Evolutionary conservation across 108 stramenopile species (phyloP).

Genomic region (Chaetoceros tenuissimus): DNA sequence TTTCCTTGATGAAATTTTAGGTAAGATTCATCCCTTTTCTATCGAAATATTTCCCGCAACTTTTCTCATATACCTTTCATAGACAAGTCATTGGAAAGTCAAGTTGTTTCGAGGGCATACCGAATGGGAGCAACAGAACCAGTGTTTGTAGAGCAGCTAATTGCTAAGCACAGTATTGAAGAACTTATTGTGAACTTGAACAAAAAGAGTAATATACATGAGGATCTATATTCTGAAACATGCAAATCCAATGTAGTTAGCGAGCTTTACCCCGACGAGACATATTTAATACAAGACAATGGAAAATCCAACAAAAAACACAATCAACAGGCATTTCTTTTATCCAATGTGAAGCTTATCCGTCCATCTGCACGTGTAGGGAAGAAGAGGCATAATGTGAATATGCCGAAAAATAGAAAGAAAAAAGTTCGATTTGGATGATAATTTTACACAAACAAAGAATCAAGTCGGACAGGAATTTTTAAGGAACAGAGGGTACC

Average conservation of each 20-base stretch:
- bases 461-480: too few species aligned
- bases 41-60: slow-evolving; percentile 7
- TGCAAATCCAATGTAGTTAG: background rate
- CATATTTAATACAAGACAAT: background rate
- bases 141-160: slow-evolving; percentile 81
- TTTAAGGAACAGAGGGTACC: too few species aligned
- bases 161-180: slow-evolving; percentile 78
- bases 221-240: background rate
- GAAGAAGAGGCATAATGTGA: background rate
- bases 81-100: slow-evolving; percentile 70
- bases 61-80: too few species aligned
- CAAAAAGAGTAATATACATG: background rate
- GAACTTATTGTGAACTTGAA: slow-evolving; percentile 48
- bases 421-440: too few species aligned
- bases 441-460: too few species aligned
- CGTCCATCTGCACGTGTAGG: background rate
- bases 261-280: background rate
- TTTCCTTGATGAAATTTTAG: slow-evolving; percentile 72
- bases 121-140: slow-evolving; percentile 85
- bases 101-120: slow-evolving; percentile 88
- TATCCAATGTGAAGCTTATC: background rate
- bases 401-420: slow-evolving; percentile 3
- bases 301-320: background rate
- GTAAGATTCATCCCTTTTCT: background rate
- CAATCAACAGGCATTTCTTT: background rate